Evolutionary conservation across 2,329 filamentous ascomycete genomes (phyloP).

Genomic region (Monosporascus sp.): DNA sequence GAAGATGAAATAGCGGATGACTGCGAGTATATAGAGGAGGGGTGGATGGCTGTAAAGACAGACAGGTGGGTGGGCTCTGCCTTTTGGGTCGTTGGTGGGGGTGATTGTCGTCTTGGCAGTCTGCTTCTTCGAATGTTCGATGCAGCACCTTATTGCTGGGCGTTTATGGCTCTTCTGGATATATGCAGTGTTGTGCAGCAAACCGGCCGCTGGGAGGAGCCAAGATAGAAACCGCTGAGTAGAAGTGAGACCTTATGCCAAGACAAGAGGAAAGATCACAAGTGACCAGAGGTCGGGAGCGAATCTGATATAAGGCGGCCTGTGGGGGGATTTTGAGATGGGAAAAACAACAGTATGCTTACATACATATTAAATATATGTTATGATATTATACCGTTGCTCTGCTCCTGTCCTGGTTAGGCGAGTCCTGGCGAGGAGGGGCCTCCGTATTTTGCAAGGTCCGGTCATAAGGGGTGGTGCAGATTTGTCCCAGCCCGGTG

Average conservation of each 20-base stretch:
- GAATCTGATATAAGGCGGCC: neutral
- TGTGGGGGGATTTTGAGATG: neutral
- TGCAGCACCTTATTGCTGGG: constrained; percentile 11
- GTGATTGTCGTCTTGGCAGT: constrained; percentile 15
- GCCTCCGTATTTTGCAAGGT: neutral
- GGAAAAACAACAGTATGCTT: neutral
- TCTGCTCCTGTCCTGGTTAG: neutral
- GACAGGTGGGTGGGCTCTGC: constrained; percentile 9
- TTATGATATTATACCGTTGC: neutral
- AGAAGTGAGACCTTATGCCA: neutral
- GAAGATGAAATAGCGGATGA: neutral
- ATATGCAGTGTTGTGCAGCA: neutral
- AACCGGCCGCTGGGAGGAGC: neutral
- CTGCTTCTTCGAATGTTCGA: constrained; percentile 23
- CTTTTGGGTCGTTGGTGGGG: constrained; percentile 7
- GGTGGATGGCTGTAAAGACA: constrained; percentile 1
- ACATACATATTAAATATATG: neutral
- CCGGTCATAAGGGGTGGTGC: neutral
- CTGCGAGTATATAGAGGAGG: neutral
- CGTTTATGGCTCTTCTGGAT: neutral
- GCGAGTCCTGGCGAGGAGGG: neutral
- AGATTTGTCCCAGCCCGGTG: neutral
- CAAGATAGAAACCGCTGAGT: neutral
- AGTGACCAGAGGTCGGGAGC: neutral
- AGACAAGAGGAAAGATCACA: neutral